phyloP scores from a whole-genome alignment of 306 rosid genomes.

The Quercus cerris region DNA sequence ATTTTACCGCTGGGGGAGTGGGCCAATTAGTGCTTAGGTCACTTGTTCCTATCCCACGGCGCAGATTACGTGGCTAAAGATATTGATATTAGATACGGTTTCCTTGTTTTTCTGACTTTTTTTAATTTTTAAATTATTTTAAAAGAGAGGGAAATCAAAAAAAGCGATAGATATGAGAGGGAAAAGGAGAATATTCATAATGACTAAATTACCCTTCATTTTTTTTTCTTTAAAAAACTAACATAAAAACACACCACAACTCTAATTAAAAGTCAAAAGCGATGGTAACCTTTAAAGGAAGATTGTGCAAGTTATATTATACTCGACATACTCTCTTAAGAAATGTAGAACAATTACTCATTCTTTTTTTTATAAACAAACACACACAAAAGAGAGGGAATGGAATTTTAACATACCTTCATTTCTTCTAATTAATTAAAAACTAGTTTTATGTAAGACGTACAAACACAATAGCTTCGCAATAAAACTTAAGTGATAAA shows the following conservation, averaged over 20 bases:
- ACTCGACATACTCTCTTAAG: accelerated
- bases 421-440: too few relatives aligned
- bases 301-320: too few relatives aligned
- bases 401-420: too few relatives aligned
- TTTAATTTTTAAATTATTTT: constrained; percentile 17
- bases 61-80: constrained; percentile 25
- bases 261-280: accelerated
- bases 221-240: too few relatives aligned
- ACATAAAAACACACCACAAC: accelerated
- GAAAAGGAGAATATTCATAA: neutral
- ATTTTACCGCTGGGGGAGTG: neutral
- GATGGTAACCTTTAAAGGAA: accelerated
- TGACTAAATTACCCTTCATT: constrained; percentile 9
- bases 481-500: too few relatives aligned
- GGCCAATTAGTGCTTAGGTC: constrained; percentile 12
- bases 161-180: constrained; percentile 6
- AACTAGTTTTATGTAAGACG: too few relatives aligned
- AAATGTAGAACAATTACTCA: too few relatives aligned
- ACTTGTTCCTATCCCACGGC: constrained; percentile 36
- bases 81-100: neutral
- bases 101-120: constrained; percentile 1
- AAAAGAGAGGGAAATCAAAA: constrained; percentile 16
- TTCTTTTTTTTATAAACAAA: too few relatives aligned
- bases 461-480: too few relatives aligned
- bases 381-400: accelerated